Base-by-base conservation (phyloP, 805 yeast species). In the Saccharomycopsis fodiens region DNA sequence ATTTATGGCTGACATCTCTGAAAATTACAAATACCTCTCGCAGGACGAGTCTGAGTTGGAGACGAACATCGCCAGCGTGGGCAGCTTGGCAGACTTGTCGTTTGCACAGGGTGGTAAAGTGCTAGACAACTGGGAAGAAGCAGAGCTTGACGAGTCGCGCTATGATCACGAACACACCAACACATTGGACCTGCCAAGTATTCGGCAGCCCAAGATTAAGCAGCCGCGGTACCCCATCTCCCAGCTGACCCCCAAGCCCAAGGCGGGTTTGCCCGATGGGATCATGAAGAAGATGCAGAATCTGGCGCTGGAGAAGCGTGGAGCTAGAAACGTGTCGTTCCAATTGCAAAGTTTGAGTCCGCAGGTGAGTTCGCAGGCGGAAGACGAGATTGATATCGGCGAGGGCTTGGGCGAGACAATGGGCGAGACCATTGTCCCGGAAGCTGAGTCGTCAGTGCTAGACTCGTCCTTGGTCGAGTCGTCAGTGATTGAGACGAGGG, bases 81-180 rank as follows among this genome's bases (percentile, higher is more conserved):
- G 36, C 7, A 41, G 38, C 22, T 37, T 45, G 16, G 39, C 46
- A 25, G 46, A 48, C 27, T 38, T 45, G 20, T 41, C 52, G 5
- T 48, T 45, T 16, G 27, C 46, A 31, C 41, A 35, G 23, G 49
- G 49, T 5, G 48, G 46, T 2, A 42, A 34, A 21, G 20, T 42
- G 8, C 34, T 49, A 2, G 52, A 49, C 22, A 36, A 49, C n/a
- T 49, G 52, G 52, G 48, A 42, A 27, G 16, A 35, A 7, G 46
- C 27, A 37, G 21, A 25, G 13, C 42, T 31, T 6, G 29, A 36
- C 38, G 12, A 35, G n/a, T 35, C 15, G 15, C 10, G 38, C 8
- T 20, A 8, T 7, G 25, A 17, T 7, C 30, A 19, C 22, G 40
- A 42, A 13, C 43, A 39, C 19, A 40, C 51, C 5, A 42, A 46